Conservation (phyloP, 2,329 filamentous ascomycete genomes). For the Paraphoma sp. region DNA sequence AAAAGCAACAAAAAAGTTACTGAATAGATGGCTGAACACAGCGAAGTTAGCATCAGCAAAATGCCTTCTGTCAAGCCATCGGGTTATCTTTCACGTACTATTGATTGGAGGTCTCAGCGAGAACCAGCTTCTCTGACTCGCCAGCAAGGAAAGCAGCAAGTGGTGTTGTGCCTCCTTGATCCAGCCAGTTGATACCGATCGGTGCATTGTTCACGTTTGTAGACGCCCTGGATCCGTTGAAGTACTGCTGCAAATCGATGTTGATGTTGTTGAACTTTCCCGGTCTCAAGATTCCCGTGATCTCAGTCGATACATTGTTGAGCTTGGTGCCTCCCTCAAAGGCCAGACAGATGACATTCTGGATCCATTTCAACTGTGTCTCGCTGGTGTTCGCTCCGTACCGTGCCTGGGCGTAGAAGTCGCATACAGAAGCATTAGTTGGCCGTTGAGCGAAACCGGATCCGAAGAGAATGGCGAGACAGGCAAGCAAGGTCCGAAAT, state of each 20-base stretch:
- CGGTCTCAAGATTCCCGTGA: conserved; percentile 2
- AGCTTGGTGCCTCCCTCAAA: conserved; percentile 2
- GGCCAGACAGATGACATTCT: conserved; percentile 4
- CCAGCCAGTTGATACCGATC: conserved; percentile 6
- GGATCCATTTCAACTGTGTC: conserved; percentile 3
- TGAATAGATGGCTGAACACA: conserved; percentile 1
- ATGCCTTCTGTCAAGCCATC: neutral
- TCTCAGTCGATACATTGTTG: conserved; percentile 1
- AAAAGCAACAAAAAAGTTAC: conserved; percentile 5
- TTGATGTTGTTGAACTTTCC: conserved; percentile 1
- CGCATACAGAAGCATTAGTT: neutral
- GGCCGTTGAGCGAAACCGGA: conserved; percentile 1
- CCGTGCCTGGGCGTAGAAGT: conserved; percentile 1
- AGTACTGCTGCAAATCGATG: conserved; percentile 1
- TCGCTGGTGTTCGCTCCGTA: conserved; percentile 3
- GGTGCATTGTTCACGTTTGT: conserved; percentile 6
- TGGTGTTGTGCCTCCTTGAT: conserved; percentile 3
- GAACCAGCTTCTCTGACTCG: neutral
- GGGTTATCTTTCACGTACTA: neutral
- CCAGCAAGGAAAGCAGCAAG: conserved; percentile 4
- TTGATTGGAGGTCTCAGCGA: conserved; percentile 4
- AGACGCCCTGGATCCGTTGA: conserved; percentile 2
- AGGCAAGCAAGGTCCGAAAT: neutral
- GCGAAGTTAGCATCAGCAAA: neutral
- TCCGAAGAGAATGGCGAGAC: neutral